Evolutionary conservation across 2,329 filamentous ascomycete genomes (phyloP).

Genomic region (Cytospora chrysosperma): DNA sequence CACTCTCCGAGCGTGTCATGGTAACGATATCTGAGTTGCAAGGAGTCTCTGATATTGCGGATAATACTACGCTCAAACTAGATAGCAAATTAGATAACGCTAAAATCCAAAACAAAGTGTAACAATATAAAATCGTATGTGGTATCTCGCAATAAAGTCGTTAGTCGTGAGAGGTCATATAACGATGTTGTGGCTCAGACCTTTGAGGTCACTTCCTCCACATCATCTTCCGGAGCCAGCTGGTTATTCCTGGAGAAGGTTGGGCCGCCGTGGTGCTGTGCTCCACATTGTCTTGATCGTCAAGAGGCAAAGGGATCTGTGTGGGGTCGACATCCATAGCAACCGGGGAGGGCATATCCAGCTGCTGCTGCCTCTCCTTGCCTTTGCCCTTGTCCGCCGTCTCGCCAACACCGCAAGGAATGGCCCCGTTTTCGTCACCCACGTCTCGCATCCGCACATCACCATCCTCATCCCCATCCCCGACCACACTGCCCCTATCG

Average conservation of each 20-base stretch:
- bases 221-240: constrained; percentile 16
- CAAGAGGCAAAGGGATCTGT: background rate
- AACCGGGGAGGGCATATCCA: background rate
- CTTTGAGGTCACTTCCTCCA: constrained; percentile 44
- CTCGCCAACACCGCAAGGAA: background rate
- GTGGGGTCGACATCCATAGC: constrained; percentile 22
- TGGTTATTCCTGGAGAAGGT: constrained; percentile 1
- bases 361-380: constrained; percentile 8
- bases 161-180: constrained; percentile 21
- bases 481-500: constrained; percentile 26
- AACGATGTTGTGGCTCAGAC: constrained; percentile 42
- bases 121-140: background rate
- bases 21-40: background rate
- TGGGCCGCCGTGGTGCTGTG: background rate
- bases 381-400: constrained; percentile 23
- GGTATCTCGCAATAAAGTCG: constrained; percentile 36
- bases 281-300: background rate
- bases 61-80: background rate
- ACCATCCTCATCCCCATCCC: constrained; percentile 20
- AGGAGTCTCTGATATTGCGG: background rate
- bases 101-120: background rate
- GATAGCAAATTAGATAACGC: constrained; percentile 2
- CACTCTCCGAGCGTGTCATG: background rate
- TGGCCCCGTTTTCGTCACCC: background rate
- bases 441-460: constrained; percentile 22